Percentiles rank a stretch among this genome's conserved stretches.
Conservation (phyloP, 2,329 filamentous ascomycete species). For the Clonostachys rhizophaga region DNA sequence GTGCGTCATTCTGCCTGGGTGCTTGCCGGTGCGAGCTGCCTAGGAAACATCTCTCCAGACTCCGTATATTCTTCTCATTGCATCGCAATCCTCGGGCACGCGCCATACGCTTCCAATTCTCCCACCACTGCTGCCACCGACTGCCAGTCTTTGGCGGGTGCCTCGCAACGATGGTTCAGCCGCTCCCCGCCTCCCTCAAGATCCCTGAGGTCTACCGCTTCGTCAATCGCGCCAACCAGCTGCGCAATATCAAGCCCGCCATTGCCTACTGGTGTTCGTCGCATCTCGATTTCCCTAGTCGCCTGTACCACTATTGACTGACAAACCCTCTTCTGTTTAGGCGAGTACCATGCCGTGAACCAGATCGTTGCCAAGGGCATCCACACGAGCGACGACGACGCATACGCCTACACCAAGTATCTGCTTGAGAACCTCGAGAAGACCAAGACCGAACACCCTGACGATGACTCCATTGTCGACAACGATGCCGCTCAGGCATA, state of each 20-base stretch:
- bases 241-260: constrained; percentile 80
- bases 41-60: no score
- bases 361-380: constrained; percentile 80
- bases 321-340: constrained; percentile 33
- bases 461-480: constrained; percentile 80
- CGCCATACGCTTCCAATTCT: no score
- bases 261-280: constrained; percentile 91
- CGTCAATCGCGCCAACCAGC: constrained; percentile 75
- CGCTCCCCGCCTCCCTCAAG: constrained; percentile 51
- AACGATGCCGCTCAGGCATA: constrained; percentile 85
- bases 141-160: no score
- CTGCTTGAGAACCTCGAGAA: constrained; percentile 88
- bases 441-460: constrained; percentile 54
- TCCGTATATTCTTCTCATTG: no score
- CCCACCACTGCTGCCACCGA: no score
- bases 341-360: constrained; percentile 89
- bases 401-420: constrained; percentile 72
- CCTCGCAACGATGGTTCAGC: constrained; percentile 56
- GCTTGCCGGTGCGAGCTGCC: no score
- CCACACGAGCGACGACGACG: constrained; percentile 74
- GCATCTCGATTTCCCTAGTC: neutral
- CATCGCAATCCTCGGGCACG: no score
- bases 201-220: constrained; percentile 80
- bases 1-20: no score
- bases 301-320: neutral